Percentiles rank a stretch among this genome's conserved stretches.
Evolutionary conservation across 2,329 filamentous ascomycete genomes (phyloP).

Genomic region (Cadophora gregata): DNA sequence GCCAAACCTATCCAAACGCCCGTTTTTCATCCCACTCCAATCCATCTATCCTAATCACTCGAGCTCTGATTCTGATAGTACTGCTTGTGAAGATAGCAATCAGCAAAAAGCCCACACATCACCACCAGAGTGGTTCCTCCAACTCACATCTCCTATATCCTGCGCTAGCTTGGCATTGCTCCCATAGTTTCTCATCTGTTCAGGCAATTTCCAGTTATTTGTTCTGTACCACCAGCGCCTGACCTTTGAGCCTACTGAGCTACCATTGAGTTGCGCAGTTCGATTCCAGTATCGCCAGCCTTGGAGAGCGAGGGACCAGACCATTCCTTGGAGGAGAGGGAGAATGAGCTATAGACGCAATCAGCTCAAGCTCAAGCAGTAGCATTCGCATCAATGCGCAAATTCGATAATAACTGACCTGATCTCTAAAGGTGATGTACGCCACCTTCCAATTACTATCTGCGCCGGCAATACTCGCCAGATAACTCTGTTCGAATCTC

Average conservation of each 20-base stretch:
- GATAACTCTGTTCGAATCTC: conserved; percentile 97
- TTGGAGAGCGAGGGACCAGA: conserved; percentile 85
- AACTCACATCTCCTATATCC: conserved; percentile 50
- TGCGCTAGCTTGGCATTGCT: conserved; percentile 44
- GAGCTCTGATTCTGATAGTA: conserved; percentile 40
- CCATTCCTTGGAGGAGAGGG: conserved; percentile 82
- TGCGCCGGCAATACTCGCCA: conserved; percentile 83
- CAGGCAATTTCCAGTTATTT: conserved; percentile 84
- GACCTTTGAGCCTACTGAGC: conserved; percentile 75
- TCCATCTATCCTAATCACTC: conserved; percentile 23
- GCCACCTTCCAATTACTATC: conserved; percentile 80
- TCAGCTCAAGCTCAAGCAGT: neutral
- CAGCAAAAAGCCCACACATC: conserved; percentile 38
- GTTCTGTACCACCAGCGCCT: conserved; percentile 95
- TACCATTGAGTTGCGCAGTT: conserved; percentile 76
- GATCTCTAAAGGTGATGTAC: conserved; percentile 87
- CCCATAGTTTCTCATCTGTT: conserved; percentile 31
- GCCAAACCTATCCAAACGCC: conserved; percentile 17
- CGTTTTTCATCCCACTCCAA: neutral
- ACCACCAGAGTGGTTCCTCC: conserved; percentile 30
- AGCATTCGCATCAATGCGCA: neutral
- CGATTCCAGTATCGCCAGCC: conserved; percentile 94
- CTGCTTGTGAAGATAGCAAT: conserved; percentile 34
- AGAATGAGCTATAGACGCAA: conserved; percentile 69
- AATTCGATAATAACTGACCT: conserved; percentile 60